Evolutionary conservation across 148 eudicot species (phyloP).

Genomic region (Oxyria digyna): DNA sequence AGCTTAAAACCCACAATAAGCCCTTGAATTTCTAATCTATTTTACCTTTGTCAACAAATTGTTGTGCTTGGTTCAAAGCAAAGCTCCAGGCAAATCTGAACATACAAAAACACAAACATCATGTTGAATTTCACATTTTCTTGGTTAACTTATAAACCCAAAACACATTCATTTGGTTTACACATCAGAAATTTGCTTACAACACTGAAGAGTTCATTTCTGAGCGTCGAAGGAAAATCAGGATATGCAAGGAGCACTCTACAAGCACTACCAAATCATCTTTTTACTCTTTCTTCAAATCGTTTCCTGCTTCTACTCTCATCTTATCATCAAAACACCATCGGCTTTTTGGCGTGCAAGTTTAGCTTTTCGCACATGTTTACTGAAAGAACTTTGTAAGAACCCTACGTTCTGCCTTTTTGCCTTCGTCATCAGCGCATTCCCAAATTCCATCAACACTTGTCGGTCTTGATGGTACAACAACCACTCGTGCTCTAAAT

Average conservation of each 20-base stretch:
- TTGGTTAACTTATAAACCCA: too few species aligned
- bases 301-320: constrained; percentile 14
- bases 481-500: too few species aligned
- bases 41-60: constrained; percentile 93
- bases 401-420: too few species aligned
- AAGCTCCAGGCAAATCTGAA: constrained; percentile 88
- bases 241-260: constrained; percentile 15
- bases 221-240: constrained; percentile 34
- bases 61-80: constrained; percentile 97
- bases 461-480: too few species aligned
- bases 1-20: background rate
- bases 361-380: too few species aligned
- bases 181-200: constrained; percentile 25
- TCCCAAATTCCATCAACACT: too few species aligned
- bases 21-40: background rate
- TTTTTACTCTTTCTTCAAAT: constrained; percentile 25
- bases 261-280: constrained; percentile 13
- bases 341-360: too few species aligned
- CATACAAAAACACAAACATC: background rate
- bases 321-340: background rate
- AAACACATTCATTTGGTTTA: background rate
- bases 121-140: background rate
- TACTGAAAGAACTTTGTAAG: too few species aligned
- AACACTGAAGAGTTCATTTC: constrained; percentile 92
- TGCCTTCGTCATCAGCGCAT: too few species aligned